Evolutionary conservation across 2,329 filamentous ascomycete genomes (phyloP).

Genomic region (Stachybotrys echinatus): DNA sequence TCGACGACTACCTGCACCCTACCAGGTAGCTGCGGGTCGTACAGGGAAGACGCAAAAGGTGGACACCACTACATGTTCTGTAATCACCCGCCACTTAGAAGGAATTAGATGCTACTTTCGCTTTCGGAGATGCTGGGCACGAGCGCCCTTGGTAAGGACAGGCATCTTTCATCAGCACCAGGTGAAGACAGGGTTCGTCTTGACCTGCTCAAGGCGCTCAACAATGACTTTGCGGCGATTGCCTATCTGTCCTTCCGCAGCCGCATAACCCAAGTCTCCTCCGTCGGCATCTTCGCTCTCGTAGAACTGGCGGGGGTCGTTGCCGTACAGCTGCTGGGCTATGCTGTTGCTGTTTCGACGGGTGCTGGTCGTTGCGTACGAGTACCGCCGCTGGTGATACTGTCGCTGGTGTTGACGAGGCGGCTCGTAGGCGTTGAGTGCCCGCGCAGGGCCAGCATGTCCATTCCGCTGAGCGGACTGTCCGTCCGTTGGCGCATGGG

Average conservation of each 20-base stretch:
- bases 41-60: too few species aligned
- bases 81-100: background rate
- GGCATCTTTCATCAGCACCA: constrained; percentile 66
- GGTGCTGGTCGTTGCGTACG: constrained; percentile 43
- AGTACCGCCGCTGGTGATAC: constrained; percentile 47
- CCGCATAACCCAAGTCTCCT: constrained; percentile 90
- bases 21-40: too few species aligned
- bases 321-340: constrained; percentile 47
- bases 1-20: too few species aligned
- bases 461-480: constrained; percentile 32
- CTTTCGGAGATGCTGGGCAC: too few species aligned
- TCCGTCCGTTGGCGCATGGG: constrained; percentile 10
- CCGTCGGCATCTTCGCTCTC: constrained; percentile 79
- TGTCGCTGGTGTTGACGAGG: constrained; percentile 32
- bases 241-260: constrained; percentile 88
- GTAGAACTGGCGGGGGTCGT: constrained; percentile 47
- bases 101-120: background rate
- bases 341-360: constrained; percentile 45
- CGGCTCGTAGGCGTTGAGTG: constrained; percentile 39
- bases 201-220: constrained; percentile 90
- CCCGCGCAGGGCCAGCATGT: constrained; percentile 21
- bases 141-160: background rate
- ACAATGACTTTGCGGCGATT: constrained; percentile 93
- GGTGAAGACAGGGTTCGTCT: constrained; percentile 93
- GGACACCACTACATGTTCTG: background rate